Percentiles rank a stretch among this genome's conserved stretches.
Conservation (phyloP, 2,329 filamentous ascomycete genomes). For the Zymoseptoria passerinii region DNA sequence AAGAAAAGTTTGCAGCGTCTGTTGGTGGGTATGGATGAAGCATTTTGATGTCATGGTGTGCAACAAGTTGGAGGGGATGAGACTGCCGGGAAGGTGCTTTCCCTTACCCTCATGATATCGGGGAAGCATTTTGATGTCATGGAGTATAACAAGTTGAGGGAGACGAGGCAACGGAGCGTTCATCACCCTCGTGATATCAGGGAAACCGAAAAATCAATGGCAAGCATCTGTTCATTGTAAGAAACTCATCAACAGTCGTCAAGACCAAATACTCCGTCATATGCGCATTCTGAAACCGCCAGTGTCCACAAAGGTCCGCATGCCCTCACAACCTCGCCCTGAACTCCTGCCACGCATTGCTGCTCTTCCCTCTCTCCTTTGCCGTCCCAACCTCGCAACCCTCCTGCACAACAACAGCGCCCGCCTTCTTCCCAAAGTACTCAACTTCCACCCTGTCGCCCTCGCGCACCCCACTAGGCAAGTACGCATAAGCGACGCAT, state of each 20-base stretch:
- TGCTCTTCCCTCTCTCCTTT: not conserved
- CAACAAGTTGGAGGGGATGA: not conserved
- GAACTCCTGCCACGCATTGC: not conserved
- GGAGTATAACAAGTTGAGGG: not conserved
- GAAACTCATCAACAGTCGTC: not conserved
- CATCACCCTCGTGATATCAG: not conserved
- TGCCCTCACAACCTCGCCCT: not conserved
- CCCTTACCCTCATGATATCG: not conserved
- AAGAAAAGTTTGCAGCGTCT: not conserved
- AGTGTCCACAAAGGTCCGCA: not conserved
- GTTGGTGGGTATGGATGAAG: not conserved
- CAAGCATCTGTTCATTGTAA: not conserved
- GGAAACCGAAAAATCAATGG: not conserved
- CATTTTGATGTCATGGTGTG: not conserved
- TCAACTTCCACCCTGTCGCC: conserved; percentile 51
- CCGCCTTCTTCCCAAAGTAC: conserved; percentile 50
- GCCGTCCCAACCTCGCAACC: not conserved
- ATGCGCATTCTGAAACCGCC: not conserved
- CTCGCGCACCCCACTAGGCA: conserved; percentile 41
- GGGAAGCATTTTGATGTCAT: not conserved
- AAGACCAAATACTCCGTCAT: not conserved
- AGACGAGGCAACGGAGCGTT: not conserved
- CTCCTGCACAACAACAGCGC: conserved; percentile 27
- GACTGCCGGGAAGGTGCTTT: not conserved
- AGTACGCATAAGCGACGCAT: conserved; percentile 52